Base-by-base conservation (phyloP, 345 rosid species). In the Cochlearia excelsa region DNA sequence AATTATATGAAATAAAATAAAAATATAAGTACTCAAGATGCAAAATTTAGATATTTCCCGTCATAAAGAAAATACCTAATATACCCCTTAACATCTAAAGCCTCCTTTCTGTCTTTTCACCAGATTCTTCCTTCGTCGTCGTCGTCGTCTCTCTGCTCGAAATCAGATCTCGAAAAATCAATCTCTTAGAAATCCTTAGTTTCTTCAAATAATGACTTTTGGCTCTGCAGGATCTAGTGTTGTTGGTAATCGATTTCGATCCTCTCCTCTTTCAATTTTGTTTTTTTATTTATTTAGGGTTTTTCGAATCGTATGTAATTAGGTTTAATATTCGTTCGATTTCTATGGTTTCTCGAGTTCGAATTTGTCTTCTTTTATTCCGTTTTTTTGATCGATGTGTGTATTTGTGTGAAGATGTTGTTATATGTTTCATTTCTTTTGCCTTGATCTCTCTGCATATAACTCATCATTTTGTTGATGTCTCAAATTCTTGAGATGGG, bases 211-310 rank as follows among this genome's bases (percentile, higher is more conserved):
- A 4, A 86, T 86, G 89, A 83, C 89, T 79, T 87, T 86, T 65
- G 90, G 94, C 83, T 84, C 94, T 42, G 94, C 80, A 64, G 95
- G 90, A 86, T 82, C 95, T 40, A 80, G 90, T 74, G 90, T 86
- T 67, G 95, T 86, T 57, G 95, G 95, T 84, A 35, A 69, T 11
- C 6, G 53, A n/a, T 8, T 26, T 61, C 52, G 33, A 11, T 50
- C 48, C 51, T 34, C 7, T 46, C 50, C 51, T 54, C 51, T 34
- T n/a, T 46, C 50, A 51, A 11, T 11, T 65, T 44, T 27, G 40
- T 45, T 53, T 46, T 9, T 16, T 9, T 35, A 40, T 37, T 16
- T 16, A 16, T 40, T 67, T 59, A 61, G 58, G 57, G 56, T 63
- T 75, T 68, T 71, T 46, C 41, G 54, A 46, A 29, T 26, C 60